Evolutionary conservation across 805 yeast genomes (phyloP).

Genomic region (Candida silvicultrix): DNA sequence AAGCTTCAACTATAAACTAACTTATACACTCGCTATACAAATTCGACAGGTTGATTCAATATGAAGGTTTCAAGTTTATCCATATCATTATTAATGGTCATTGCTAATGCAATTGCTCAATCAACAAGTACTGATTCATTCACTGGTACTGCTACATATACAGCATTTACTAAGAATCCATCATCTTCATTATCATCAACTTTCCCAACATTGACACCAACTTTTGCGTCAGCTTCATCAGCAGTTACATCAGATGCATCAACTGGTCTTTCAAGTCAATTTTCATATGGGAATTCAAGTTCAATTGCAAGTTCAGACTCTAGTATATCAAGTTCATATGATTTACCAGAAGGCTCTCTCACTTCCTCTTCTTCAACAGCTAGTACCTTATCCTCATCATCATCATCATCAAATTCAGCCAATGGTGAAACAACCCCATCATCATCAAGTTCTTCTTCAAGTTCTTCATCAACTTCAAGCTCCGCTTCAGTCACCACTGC

Average conservation of each 20-base stretch:
- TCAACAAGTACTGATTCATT: constrained; percentile 15
- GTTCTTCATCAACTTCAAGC: constrained; percentile 6
- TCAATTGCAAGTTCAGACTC: constrained; percentile 16
- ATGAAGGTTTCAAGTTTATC: constrained; percentile 2
- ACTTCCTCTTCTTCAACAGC: too few relatives aligned
- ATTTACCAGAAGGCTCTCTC: neutral
- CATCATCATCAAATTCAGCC: neutral
- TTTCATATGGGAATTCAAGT: constrained; percentile 10
- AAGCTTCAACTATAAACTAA: neutral
- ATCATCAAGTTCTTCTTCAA: constrained; percentile 9
- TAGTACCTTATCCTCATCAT: neutral
- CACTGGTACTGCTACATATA: constrained; percentile 14
- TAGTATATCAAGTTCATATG: constrained; percentile 1
- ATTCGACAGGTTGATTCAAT: neutral
- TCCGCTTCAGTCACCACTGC: constrained; percentile 3
- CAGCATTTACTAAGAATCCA: constrained; percentile 9
- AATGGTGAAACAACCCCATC: too few relatives aligned
- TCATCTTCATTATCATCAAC: neutral
- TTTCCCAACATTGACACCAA: neutral
- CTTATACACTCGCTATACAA: neutral
- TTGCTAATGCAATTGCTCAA: constrained; percentile 13
- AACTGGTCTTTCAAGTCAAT: neutral
- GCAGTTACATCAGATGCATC: neutral
- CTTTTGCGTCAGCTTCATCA: neutral
- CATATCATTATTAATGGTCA: constrained; percentile 6